Evolutionary conservation across 2,329 filamentous ascomycete genomes (phyloP).

Genomic region (Arachnomyces sp.): DNA sequence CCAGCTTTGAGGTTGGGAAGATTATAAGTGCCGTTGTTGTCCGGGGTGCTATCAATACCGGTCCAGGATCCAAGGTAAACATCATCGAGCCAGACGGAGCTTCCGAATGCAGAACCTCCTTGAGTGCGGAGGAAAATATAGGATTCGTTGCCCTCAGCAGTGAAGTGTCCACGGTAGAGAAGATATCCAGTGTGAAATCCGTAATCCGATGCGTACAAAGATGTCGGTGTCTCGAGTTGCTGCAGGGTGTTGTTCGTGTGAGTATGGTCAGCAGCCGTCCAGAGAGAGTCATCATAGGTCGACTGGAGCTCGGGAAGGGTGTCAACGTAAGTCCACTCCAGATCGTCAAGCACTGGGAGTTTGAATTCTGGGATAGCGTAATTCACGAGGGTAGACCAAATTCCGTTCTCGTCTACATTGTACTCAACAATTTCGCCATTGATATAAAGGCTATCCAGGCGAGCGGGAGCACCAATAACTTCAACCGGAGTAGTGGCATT

Average conservation of each 20-base stretch:
- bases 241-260: slow-evolving; percentile 43
- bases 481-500: slow-evolving; percentile 63
- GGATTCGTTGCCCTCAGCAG: slow-evolving; percentile 17
- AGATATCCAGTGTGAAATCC: slow-evolving; percentile 23
- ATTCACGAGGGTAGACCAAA: slow-evolving; percentile 46
- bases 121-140: slow-evolving; percentile 15
- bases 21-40: slow-evolving; percentile 44
- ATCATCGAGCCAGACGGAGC: slow-evolving; percentile 21
- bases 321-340: slow-evolving; percentile 64
- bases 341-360: slow-evolving; percentile 50
- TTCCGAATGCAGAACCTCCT: slow-evolving; percentile 21
- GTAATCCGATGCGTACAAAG: slow-evolving; percentile 29
- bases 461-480: slow-evolving; percentile 55
- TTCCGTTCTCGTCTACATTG: slow-evolving; percentile 35
- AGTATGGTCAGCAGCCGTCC: slow-evolving; percentile 53
- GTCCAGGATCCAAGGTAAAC: slow-evolving; percentile 21
- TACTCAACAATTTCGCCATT: slow-evolving; percentile 46
- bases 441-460: slow-evolving; percentile 52
- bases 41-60: slow-evolving; percentile 11
- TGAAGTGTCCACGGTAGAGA: slow-evolving; percentile 23
- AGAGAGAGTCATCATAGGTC: slow-evolving; percentile 61
- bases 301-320: slow-evolving; percentile 60
- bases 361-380: slow-evolving; percentile 45
- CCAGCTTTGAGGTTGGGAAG: slow-evolving; percentile 48
- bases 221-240: slow-evolving; percentile 54